These are phyloP conservation scores for Alectoria sarmentosa DNA, from an alignment of 495 filamentous ascomycete species.

Conservation along the genomic window DNA sequence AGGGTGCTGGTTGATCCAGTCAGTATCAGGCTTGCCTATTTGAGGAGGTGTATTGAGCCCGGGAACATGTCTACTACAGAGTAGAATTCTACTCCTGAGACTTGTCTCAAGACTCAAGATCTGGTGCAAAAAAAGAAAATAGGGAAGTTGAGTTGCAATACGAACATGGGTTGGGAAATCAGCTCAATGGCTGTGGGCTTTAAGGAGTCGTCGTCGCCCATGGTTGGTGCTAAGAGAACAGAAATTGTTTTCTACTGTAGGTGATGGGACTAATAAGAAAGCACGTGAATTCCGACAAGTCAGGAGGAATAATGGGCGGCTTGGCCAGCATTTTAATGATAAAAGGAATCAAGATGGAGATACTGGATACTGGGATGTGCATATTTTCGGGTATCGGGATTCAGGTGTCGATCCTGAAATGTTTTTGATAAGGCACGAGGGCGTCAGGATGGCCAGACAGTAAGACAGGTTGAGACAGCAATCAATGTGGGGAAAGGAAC, in stretches of 20 bases:
- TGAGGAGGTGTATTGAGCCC: no score
- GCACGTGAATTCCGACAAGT: background rate
- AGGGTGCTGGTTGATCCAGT: no score
- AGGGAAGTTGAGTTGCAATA: no score
- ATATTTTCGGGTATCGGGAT: no score
- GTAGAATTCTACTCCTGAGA: no score
- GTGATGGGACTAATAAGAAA: background rate
- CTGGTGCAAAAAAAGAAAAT: no score
- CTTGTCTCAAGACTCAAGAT: no score
- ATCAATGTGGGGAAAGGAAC: background rate
- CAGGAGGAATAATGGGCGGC: background rate
- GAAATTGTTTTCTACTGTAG: background rate
- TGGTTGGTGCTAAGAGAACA: background rate
- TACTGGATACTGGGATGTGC: no score
- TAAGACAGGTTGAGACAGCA: no score
- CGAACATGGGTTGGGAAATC: constrained; percentile 15
- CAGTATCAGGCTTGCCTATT: no score
- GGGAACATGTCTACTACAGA: no score
- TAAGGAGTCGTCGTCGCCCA: background rate
- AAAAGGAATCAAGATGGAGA: background rate
- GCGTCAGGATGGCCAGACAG: background rate
- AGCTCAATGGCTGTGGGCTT: constrained; percentile 13
- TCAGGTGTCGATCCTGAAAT: background rate
- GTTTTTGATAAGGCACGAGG: background rate
- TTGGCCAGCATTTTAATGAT: background rate